Conservation (phyloP, 495 filamentous ascomycete genomes). For the Tetracladium setigerum region DNA sequence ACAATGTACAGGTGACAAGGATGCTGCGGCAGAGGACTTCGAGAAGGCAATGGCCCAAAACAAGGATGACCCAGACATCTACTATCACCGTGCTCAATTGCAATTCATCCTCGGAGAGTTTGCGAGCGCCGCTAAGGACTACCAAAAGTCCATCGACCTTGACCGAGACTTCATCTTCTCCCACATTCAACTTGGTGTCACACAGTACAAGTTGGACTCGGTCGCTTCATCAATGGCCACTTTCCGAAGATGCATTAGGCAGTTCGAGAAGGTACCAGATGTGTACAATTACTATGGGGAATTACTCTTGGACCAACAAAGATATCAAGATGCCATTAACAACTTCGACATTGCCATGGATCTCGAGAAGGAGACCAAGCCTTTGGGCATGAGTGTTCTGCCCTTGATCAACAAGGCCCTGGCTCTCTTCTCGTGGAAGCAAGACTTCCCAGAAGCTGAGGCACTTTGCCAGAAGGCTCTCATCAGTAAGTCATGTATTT, state of each 20-base stretch:
- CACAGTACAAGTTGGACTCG: constrained; percentile 99
- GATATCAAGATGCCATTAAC: constrained; percentile 90
- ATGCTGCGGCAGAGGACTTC: constrained; percentile 83
- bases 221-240: constrained; percentile 97
- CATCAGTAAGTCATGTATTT: constrained; percentile 64
- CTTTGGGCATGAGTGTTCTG: constrained; percentile 91
- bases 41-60: constrained; percentile 79
- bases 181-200: constrained; percentile 98
- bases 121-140: constrained; percentile 89
- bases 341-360: constrained; percentile 97
- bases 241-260: constrained; percentile 95
- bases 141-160: constrained; percentile 97
- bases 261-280: constrained; percentile 91
- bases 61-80: constrained; percentile 89
- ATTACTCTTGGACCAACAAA: constrained; percentile 93
- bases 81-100: constrained; percentile 97
- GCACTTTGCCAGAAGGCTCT: constrained; percentile 94
- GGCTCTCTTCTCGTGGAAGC: constrained; percentile 95
- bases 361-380: constrained; percentile 92
- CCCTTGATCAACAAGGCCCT: constrained; percentile 98
- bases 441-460: constrained; percentile 90
- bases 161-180: constrained; percentile 97
- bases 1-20: constrained; percentile 60
- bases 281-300: constrained; percentile 99
- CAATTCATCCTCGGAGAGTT: constrained; percentile 97